Evolutionary conservation across 2,329 filamentous ascomycete genomes (phyloP).

Genomic region (Botrytis fragariae): DNA sequence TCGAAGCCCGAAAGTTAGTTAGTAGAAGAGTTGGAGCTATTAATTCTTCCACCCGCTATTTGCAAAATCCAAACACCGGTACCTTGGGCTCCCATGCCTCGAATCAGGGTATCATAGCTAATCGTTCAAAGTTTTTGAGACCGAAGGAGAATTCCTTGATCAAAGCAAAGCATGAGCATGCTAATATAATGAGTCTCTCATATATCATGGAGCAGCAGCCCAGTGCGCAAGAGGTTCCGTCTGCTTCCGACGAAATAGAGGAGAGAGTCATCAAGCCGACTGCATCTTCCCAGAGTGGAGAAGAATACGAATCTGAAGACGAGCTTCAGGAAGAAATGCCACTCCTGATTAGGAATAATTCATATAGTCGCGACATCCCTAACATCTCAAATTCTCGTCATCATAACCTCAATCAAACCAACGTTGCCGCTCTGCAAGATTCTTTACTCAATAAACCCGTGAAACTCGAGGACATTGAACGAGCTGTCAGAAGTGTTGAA

Average conservation of each 20-base stretch:
- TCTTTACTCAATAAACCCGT: background rate
- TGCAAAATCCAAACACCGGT: background rate
- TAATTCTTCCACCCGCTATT: no score
- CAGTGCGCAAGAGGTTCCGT: no score
- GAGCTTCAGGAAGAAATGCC: background rate
- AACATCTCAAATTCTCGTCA: background rate
- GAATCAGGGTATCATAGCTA: background rate
- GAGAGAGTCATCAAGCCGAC: background rate
- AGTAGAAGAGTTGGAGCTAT: background rate
- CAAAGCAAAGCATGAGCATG: background rate
- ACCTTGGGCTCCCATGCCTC: background rate
- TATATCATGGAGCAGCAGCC: background rate
- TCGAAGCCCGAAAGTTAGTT: background rate
- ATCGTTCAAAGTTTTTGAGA: background rate
- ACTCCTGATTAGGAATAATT: background rate
- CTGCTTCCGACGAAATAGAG: background rate
- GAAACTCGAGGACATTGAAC: background rate
- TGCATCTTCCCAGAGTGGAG: background rate
- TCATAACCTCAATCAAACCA: background rate
- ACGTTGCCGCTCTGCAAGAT: background rate
- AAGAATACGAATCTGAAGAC: background rate
- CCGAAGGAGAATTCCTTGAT: background rate
- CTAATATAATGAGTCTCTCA: background rate
- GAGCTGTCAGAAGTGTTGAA: background rate
- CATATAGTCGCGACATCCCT: background rate